Base-by-base conservation (phyloP, 2,329 filamentous ascomycete species). In the Periconia sp. region DNA sequence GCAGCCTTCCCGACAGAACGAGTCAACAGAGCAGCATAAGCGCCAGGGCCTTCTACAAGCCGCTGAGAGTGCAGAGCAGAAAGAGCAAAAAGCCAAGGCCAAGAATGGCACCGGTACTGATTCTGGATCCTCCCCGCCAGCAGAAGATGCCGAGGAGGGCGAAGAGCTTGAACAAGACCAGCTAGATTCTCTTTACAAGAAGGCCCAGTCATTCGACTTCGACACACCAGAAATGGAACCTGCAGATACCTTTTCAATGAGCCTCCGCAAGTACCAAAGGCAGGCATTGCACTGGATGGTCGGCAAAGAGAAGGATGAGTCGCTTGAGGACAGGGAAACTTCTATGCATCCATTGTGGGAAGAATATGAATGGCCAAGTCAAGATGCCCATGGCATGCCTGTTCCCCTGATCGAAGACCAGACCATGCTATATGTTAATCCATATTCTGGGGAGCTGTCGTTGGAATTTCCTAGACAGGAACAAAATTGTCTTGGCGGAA, bases 321-420 rank as follows among this genome's bases (percentile, higher is more conserved):
- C 84, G 54, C 80, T 83, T 9, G 80, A 84, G 19, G 69, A 76
- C 25, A 83, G 84, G 40, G 85, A 92, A 59, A 77, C 78, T 4
- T 96, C 91, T 0, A 96, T 99, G 89, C 92, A 99, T 69, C 94
- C 94, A 0, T 71, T 99, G 0, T 99, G 94, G 94, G 94, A 99
- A 71, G 89, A 97, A 65, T 99, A 99, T 58, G 68, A 74, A 2
- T 99, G 92, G 91, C 94, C 94, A 0, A 75, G 76, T 0, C 91
- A 92, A 63, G 94, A 99, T 69, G 85, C 88, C 25, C 88, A 97
- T 54, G 92, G 94, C 54, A 83, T 88, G 29, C 82, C 87, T 4
- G 63, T 96, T 9, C 85, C 87, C 0, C 63, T 66, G 13, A 77
- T 94, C 6, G 74, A 82, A 8, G 82, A 79, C 3, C 84, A 91